Base-by-base conservation (phyloP, 208 protist species). In the Trypanosomatidae sp. region DNA sequence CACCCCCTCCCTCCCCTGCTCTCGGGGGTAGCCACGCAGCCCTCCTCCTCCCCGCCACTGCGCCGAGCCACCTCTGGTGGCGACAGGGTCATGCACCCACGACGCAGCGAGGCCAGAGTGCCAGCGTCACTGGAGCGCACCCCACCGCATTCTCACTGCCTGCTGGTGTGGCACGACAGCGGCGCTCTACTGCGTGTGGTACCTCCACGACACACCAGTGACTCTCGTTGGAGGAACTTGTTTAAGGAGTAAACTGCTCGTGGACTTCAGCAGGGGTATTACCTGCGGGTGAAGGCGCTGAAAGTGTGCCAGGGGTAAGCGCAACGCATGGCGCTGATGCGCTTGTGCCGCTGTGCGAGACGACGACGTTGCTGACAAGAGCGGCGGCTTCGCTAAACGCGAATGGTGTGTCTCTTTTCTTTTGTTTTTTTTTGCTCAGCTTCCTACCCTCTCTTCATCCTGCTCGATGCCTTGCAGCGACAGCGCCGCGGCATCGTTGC, bases 121-220 rank as follows among this genome's bases (percentile, higher is more conserved):
- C 25, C 53, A 33, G 25, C 53, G 53, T 13, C 10, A 13, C 25
- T 33, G 10, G 53, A 36, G 10, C 12, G 19, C 25, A 13, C 25
- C 50, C 25, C 50, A 25, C 50, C 50, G 3, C 4, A n/a, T 1
- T 33, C 25, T 13, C 53, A 25, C 50, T 55, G 50, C 50, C 22
- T 22, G 25, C 68, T 1, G 39, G 10, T 47, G 30, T 25, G 30
- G 28, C 39, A 10, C 13, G 39, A 19, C 1, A 19, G 56, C 41
- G 43, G 13, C 28, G 68, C 68, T 52, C 28, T 39, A 72, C 53
- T 25, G 44, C 22, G 9, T 64, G 55, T 72, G 68, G 68, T 65
- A 52, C 43, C 33, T 30, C n/a, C 55, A 72, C 53, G 68, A 72
- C n/a, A n/a, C 50, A 44, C n/a, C 36, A 9, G 7, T 72, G n/a